phyloP scores from a whole-genome alignment of 163 green algal genomes.

The Chlorella variabilis region DNA sequence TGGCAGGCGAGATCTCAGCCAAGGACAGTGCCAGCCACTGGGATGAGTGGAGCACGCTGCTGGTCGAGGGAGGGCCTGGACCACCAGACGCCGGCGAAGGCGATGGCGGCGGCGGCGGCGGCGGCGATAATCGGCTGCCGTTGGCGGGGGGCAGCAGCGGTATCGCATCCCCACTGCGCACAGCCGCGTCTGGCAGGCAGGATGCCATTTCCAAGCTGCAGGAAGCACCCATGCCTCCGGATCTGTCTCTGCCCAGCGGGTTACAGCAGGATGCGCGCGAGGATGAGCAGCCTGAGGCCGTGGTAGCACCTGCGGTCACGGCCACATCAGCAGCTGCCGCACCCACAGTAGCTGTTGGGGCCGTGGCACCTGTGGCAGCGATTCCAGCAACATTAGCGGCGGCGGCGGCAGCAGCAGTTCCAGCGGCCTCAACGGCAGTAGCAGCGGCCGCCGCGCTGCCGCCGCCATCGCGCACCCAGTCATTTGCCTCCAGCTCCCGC shows the following conservation, averaged over 20 bases:
- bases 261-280: neutral
- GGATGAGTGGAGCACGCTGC: slow-evolving; percentile 30
- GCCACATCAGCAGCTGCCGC: neutral
- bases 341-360: neutral
- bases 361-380: neutral
- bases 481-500: neutral
- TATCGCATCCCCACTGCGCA: neutral
- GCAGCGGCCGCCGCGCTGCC: neutral
- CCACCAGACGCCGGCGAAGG: neutral
- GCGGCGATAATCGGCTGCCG: too few relatives aligned
- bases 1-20: neutral
- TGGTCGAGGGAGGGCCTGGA: neutral
- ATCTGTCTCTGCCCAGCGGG: neutral
- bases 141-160: neutral
- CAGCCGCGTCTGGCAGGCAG: neutral
- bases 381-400: too few relatives aligned
- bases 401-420: neutral
- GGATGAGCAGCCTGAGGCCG: neutral
- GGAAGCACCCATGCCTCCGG: slow-evolving; percentile 24
- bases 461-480: neutral
- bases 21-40: slow-evolving; percentile 27
- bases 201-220: slow-evolving; percentile 11
- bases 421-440: neutral
- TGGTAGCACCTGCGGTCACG: neutral
- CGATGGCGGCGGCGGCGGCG: neutral